phyloP scores from a whole-genome alignment of 2,329 filamentous ascomycete genomes.

The Blastomyces gilchristii region DNA sequence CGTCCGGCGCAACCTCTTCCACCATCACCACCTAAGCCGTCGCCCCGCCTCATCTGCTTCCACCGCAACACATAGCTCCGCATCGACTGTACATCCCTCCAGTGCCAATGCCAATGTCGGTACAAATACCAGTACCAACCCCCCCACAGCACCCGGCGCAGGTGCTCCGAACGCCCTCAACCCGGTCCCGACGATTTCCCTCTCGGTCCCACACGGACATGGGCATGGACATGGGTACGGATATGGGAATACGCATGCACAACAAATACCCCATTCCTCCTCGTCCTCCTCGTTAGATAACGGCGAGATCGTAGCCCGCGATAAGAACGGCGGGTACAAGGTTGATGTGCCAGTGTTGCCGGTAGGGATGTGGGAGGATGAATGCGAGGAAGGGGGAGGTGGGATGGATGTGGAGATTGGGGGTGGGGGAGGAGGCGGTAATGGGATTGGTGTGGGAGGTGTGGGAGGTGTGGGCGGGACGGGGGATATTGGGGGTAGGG shows the following conservation, averaged over 20 bases:
- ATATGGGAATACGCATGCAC: background rate
- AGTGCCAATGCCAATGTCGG: background rate
- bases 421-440: constrained; percentile 31
- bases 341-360: constrained; percentile 38
- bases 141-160: background rate
- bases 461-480: constrained; percentile 41
- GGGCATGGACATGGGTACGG: background rate
- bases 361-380: constrained; percentile 26
- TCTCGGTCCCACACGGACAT: background rate
- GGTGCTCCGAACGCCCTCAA: constrained; percentile 3
- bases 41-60: constrained; percentile 27
- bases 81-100: background rate
- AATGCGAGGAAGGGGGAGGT: constrained; percentile 33
- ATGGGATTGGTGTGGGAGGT: too few species aligned
- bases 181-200: background rate
- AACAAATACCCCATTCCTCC: background rate
- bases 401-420: constrained; percentile 19
- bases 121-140: background rate
- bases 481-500: constrained; percentile 38
- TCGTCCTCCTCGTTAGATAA: constrained; percentile 14
- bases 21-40: constrained; percentile 34
- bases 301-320: constrained; percentile 41
- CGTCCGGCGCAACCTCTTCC: constrained; percentile 38
- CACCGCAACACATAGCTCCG: constrained; percentile 3
- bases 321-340: constrained; percentile 40